phyloP scores from a whole-genome alignment of 2,329 filamentous ascomycete species.

The Claviceps paspali region DNA sequence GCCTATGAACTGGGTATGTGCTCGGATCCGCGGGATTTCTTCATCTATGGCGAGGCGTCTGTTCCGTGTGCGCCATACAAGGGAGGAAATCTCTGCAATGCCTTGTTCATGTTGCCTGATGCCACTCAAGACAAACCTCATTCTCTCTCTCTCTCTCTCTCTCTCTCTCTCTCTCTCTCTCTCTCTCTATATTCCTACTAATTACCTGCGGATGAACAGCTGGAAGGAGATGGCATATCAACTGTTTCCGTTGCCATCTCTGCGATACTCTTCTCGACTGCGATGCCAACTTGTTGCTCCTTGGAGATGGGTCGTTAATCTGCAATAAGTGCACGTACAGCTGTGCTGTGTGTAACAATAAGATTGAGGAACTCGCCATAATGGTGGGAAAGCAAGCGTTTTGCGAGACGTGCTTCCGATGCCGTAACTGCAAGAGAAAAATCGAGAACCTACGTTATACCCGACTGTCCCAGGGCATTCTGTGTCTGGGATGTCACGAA shows the following conservation, averaged over 20 bases:
- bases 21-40: neutral
- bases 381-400: conserved; percentile 96
- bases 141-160: too few species aligned
- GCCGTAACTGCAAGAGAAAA: conserved; percentile 95
- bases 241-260: conserved; percentile 96
- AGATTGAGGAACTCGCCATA: conserved; percentile 96
- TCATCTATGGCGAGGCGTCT: neutral
- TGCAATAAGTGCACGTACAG: conserved; percentile 99
- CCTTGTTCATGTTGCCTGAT: too few species aligned
- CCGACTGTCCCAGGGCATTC: conserved; percentile 93
- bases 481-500: conserved; percentile 98
- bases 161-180: too few species aligned
- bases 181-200: too few species aligned
- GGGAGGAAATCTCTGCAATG: neutral
- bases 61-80: neutral
- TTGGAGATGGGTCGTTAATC: conserved; percentile 93
- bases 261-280: conserved; percentile 94
- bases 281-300: conserved; percentile 88
- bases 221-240: conserved; percentile 94
- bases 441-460: conserved; percentile 98
- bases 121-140: too few species aligned
- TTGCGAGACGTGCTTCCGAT: conserved; percentile 92
- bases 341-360: conserved; percentile 90
- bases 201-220: conserved; percentile 34
- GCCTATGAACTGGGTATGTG: conserved; percentile 84